phyloP scores from a whole-genome alignment of 2,329 filamentous ascomycete species.

The Aspergillus sp. region DNA sequence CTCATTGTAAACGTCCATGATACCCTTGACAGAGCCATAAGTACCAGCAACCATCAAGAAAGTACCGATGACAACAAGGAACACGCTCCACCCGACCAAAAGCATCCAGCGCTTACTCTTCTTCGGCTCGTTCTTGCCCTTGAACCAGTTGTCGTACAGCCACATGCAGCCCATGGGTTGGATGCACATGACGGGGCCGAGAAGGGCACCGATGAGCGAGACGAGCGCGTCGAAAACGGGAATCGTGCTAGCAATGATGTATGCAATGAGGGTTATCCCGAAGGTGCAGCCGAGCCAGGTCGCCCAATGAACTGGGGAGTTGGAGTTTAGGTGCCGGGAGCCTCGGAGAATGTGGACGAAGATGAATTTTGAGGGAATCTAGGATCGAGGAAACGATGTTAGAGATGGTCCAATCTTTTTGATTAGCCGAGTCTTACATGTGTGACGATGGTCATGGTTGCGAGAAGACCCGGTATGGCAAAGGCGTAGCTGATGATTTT shows the following conservation, averaged over 20 bases:
- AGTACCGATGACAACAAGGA: conserved; percentile 38
- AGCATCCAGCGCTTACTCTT: conserved; percentile 17
- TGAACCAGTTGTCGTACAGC: conserved; percentile 36
- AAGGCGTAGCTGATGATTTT: conserved; percentile 46
- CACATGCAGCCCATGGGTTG: conserved; percentile 20
- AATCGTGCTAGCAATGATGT: conserved; percentile 22
- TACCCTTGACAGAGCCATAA: conserved; percentile 45
- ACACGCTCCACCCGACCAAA: conserved; percentile 24
- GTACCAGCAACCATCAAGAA: conserved; percentile 49
- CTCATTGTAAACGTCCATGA: conserved; percentile 38
- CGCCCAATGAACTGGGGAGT: conserved; percentile 17
- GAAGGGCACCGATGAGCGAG: conserved; percentile 20
- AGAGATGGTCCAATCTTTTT: no score
- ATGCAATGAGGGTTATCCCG: conserved; percentile 17
- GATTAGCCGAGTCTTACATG: conserved; percentile 6
- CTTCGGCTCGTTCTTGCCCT: conserved; percentile 14
- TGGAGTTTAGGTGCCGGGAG: conserved; percentile 16
- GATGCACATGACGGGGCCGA: conserved; percentile 20
- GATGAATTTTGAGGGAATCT: conserved; percentile 10
- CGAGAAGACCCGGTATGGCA: conserved; percentile 28
- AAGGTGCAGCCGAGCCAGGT: conserved; percentile 21
- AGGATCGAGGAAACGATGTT: neutral
- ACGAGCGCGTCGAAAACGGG: conserved; percentile 21
- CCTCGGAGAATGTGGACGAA: conserved; percentile 17
- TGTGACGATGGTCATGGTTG: conserved; percentile 17